Conservation (phyloP, 306 rosid genomes). For the Gynostemma pentaphyllum region DNA sequence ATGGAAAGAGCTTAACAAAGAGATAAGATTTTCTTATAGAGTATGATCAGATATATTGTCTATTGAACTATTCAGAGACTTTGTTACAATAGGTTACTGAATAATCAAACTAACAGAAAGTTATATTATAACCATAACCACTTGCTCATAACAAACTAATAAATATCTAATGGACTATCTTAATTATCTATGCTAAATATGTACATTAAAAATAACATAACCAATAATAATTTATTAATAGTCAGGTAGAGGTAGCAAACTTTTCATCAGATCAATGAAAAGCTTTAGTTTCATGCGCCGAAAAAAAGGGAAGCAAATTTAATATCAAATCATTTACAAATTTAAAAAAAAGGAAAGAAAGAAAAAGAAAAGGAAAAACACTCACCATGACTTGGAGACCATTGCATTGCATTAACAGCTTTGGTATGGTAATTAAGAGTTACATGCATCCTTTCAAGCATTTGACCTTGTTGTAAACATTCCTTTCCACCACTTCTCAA, state of each 20-base stretch:
- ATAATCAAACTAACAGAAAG: too few species aligned
- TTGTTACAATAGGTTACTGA: too few species aligned
- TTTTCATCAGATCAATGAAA: too few species aligned
- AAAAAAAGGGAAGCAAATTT: neutral
- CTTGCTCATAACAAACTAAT: too few species aligned
- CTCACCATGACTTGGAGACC: conserved; percentile 71
- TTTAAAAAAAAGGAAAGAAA: neutral
- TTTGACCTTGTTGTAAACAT: conserved; percentile 13
- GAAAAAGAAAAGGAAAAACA: neutral
- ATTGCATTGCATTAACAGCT: conserved; percentile 65
- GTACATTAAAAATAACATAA: neutral
- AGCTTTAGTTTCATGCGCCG: too few species aligned
- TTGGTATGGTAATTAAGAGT: conserved; percentile 43
- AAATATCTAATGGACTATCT: too few species aligned
- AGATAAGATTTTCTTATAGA: too few species aligned
- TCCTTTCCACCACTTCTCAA: conserved; percentile 42
- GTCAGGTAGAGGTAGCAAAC: neutral
- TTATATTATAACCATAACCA: too few species aligned
- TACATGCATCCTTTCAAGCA: conserved; percentile 36
- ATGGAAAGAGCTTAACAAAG: too few species aligned
- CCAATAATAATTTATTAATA: neutral
- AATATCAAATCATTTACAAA: conserved; percentile 5
- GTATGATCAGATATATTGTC: too few species aligned
- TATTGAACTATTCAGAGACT: too few species aligned
- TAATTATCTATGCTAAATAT: too few species aligned